A percentile compares a stretch with the other conserved stretches of the same genome.
Conservation (phyloP, 345 rosid species). For the Hypericum perforatum region DNA sequence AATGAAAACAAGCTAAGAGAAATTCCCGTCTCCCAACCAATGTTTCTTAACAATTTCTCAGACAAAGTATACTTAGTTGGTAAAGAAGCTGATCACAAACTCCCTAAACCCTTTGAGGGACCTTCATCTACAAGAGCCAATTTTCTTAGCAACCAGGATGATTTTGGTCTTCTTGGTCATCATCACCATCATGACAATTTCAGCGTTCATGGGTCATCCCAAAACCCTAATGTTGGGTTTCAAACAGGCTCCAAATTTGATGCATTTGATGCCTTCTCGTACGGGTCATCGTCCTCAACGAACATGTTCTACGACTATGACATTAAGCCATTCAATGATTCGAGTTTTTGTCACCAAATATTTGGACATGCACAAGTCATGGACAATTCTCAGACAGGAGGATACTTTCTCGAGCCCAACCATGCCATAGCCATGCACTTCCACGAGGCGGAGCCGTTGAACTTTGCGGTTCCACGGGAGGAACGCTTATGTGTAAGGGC, state of each 20-base stretch:
- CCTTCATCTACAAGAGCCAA: too few species aligned
- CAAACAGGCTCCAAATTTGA: conserved; percentile 28
- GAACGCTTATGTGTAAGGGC: conserved; percentile 50
- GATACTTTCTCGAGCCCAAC: conserved; percentile 33
- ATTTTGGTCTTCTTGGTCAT: conserved; percentile 36
- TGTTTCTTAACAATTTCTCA: too few species aligned
- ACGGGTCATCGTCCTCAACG: conserved; percentile 19
- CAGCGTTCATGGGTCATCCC: conserved; percentile 31
- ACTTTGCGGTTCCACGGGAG: conserved; percentile 33
- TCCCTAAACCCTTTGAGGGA: too few species aligned
- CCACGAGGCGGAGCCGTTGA: conserved; percentile 35
- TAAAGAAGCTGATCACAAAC: too few species aligned
- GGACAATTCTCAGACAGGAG: too few species aligned
- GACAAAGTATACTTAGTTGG: too few species aligned
- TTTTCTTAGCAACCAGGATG: conserved; percentile 7
- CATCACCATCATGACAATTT: conserved; percentile 15
- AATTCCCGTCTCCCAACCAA: too few species aligned
- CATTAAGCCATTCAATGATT: conserved; percentile 37
- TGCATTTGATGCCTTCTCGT: conserved; percentile 37
- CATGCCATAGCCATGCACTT: conserved; percentile 25
- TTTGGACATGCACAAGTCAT: neutral
- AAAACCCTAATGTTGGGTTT: conserved; percentile 29
- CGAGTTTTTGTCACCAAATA: neutral
- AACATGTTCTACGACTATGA: conserved; percentile 34
- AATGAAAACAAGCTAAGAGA: too few species aligned